These are phyloP conservation scores for Iberis pinnata DNA, from an alignment of 345 rosid genomes.

Conservation along the genomic window DNA sequence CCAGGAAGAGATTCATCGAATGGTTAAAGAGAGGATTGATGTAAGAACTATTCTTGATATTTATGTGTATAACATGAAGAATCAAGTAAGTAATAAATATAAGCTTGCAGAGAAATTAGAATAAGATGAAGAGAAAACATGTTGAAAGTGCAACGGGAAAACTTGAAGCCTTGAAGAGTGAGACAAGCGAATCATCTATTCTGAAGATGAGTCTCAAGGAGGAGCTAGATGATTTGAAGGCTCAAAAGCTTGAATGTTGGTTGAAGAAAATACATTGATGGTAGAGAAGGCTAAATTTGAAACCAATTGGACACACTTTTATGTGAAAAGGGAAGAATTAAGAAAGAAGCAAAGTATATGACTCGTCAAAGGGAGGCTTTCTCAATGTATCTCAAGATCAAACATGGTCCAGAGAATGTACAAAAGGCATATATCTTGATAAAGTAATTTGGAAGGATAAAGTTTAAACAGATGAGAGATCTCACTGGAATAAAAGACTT, in stretches of 20 bases:
- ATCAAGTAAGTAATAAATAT: too few species aligned
- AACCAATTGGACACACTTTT: constrained; percentile 86
- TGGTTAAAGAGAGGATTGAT: too few species aligned
- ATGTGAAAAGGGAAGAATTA: constrained; percentile 81
- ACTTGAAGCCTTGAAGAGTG: constrained; percentile 70
- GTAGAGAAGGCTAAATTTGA: constrained; percentile 79
- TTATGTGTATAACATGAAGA: too few species aligned
- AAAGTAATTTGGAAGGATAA: too few species aligned
- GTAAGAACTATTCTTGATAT: too few species aligned
- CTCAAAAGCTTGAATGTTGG: constrained; percentile 66
- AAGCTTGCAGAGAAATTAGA: too few species aligned
- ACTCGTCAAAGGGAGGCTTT: constrained; percentile 58
- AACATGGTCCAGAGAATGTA: too few species aligned
- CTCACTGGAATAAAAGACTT: too few species aligned
- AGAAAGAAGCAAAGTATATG: constrained; percentile 48
- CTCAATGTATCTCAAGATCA: constrained; percentile 65
- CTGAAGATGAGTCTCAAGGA: constrained; percentile 84
- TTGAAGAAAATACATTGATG: constrained; percentile 70
- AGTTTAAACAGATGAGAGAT: too few species aligned
- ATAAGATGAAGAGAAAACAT: constrained; percentile 51
- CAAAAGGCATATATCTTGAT: too few species aligned
- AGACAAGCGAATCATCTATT: constrained; percentile 60
- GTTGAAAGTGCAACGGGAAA: constrained; percentile 59
- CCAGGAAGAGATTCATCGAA: too few species aligned
- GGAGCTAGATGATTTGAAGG: constrained; percentile 78